Percentiles rank a stretch among this genome's conserved stretches.
Conservation (phyloP, 2,329 filamentous ascomycete genomes). For the Penicillium sp. region DNA sequence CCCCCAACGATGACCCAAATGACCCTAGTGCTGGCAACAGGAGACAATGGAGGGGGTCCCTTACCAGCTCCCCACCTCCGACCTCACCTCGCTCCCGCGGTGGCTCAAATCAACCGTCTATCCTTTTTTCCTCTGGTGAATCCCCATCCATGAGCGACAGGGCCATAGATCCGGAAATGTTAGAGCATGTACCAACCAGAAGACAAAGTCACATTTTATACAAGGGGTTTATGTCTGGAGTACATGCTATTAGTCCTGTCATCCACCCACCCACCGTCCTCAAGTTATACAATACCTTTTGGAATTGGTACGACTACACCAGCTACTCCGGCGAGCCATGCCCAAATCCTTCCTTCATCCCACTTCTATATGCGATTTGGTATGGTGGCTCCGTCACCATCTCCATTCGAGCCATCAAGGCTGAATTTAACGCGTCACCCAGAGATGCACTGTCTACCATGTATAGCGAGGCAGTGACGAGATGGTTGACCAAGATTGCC, state of each 20-base stretch:
- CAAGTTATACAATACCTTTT: slow-evolving; percentile 48
- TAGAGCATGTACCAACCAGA: slow-evolving; percentile 47
- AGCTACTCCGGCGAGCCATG: slow-evolving; percentile 42
- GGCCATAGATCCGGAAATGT: slow-evolving; percentile 44
- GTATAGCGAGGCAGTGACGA: slow-evolving; percentile 49
- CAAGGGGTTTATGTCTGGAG: slow-evolving; percentile 51
- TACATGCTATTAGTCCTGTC: slow-evolving; percentile 52
- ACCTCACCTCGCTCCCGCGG: slow-evolving; percentile 23
- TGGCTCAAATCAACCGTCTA: slow-evolving; percentile 41
- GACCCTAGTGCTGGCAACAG: slow-evolving; percentile 20
- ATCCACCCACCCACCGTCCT: slow-evolving; percentile 49
- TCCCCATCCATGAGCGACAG: slow-evolving; percentile 39
- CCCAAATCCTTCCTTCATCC: slow-evolving; percentile 48
- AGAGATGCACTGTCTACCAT: slow-evolving; percentile 42
- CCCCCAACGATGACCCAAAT: slow-evolving; percentile 26
- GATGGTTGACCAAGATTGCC: slow-evolving; percentile 46
- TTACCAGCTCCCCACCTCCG: slow-evolving; percentile 17
- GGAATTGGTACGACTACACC: slow-evolving; percentile 50
- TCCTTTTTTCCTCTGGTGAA: slow-evolving; percentile 42
- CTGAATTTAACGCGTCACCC: slow-evolving; percentile 42
- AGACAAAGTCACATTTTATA: slow-evolving; percentile 53
- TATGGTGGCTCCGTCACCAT: slow-evolving; percentile 53
- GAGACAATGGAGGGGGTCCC: slow-evolving; percentile 26
- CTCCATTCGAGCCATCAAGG: slow-evolving; percentile 46
- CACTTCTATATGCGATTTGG: slow-evolving; percentile 52